Evolutionary conservation across 805 yeast genomes (phyloP).

Genomic region (Tetrapisispora pingtungensis): DNA sequence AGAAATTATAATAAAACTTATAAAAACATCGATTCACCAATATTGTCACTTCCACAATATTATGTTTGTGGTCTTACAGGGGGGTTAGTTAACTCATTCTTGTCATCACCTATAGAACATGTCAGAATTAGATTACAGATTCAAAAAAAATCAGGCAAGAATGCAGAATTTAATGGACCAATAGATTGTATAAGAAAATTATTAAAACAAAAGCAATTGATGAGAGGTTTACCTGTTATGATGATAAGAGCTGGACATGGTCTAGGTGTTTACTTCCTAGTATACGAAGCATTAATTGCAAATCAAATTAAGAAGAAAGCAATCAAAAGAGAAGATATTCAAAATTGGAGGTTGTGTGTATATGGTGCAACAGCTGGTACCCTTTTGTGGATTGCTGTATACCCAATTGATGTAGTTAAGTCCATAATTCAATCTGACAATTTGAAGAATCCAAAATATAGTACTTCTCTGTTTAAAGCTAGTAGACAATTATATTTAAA

Average conservation of each 20-base stretch:
- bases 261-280: conserved; percentile 76
- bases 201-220: conserved; percentile 47
- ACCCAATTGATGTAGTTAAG: conserved; percentile 87
- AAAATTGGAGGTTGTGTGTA: conserved; percentile 76
- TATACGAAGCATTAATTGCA: conserved; percentile 81
- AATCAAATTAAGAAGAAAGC: conserved; percentile 32
- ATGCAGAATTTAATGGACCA: conserved; percentile 45
- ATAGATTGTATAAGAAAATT: conserved; percentile 38
- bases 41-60: conserved; percentile 50
- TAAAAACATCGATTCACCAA: conserved; percentile 15
- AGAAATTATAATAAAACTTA: conserved; percentile 30
- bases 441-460: conserved; percentile 36
- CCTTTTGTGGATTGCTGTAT: conserved; percentile 70
- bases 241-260: conserved; percentile 79
- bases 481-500: conserved; percentile 40
- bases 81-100: conserved; percentile 80
- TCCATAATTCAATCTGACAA: conserved; percentile 61
- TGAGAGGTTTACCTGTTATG: conserved; percentile 78
- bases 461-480: conserved; percentile 36
- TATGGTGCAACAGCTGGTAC: conserved; percentile 91
- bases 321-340: conserved; percentile 54
- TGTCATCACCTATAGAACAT: conserved; percentile 93
- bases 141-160: conserved; percentile 32
- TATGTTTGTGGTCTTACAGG: conserved; percentile 88
- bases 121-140: conserved; percentile 88